Percentiles rank a stretch among this genome's conserved stretches.
Evolutionary conservation across 192 early-diverging fungal genomes (phyloP).

Genomic region (Spizellomyces sp.): DNA sequence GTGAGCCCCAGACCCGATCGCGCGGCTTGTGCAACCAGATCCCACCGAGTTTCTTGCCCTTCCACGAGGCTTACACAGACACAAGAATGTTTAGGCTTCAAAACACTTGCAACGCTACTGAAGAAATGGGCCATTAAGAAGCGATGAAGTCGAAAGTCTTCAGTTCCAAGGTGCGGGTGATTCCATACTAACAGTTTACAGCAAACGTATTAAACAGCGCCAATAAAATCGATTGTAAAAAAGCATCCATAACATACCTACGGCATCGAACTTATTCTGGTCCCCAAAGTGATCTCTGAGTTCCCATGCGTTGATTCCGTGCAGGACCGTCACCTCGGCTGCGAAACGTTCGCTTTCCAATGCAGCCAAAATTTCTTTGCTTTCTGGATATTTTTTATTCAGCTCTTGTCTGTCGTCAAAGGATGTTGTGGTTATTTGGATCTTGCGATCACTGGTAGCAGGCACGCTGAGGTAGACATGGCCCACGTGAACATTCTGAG

Average conservation of each 20-base stretch:
- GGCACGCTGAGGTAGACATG: constrained; percentile 28
- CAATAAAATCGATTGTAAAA: neutral
- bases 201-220: neutral
- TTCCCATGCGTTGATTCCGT: constrained; percentile 62
- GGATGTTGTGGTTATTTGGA: constrained; percentile 45
- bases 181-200: constrained; percentile 56
- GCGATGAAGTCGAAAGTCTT: constrained; percentile 60
- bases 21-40: constrained; percentile 44
- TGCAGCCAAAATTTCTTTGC: constrained; percentile 34
- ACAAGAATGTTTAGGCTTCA: constrained; percentile 21
- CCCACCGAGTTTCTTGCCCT: constrained; percentile 59
- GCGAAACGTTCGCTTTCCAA: constrained; percentile 19
- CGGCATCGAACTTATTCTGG: constrained; percentile 20
- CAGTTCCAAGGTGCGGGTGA: constrained; percentile 62
- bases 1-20: constrained; percentile 36
- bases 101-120: constrained; percentile 33
- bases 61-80: constrained; percentile 51
- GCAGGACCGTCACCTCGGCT: constrained; percentile 39
- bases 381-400: constrained; percentile 50
- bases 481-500: constrained; percentile 7
- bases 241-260: constrained; percentile 13
- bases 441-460: constrained; percentile 5
- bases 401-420: constrained; percentile 50
- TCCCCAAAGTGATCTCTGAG: constrained; percentile 31
- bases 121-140: constrained; percentile 66